phyloP scores from a whole-genome alignment of 2,329 filamentous ascomycete genomes.

The Magnaporthales sp. region DNA sequence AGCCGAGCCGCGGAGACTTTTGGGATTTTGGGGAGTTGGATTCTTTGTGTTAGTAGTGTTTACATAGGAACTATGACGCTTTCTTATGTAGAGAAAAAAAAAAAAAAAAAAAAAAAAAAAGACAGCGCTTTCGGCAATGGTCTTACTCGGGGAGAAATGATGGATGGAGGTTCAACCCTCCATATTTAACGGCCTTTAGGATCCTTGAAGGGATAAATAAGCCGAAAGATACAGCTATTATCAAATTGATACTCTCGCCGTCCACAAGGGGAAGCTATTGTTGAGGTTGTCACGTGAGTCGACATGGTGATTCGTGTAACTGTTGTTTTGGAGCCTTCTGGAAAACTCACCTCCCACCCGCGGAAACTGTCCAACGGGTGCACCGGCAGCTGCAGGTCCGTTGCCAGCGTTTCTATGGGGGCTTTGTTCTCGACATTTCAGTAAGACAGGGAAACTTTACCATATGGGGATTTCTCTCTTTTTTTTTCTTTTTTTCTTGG shows the following conservation, averaged over 20 bases:
- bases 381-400: slow-evolving; percentile 53
- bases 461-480: background rate
- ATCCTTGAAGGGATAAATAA: slow-evolving; percentile 76
- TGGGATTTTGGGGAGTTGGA: background rate
- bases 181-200: slow-evolving; percentile 62
- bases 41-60: background rate
- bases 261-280: background rate
- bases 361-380: slow-evolving; percentile 78
- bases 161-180: slow-evolving; percentile 88
- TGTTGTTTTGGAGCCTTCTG: background rate
- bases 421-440: slow-evolving; percentile 19
- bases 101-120: background rate
- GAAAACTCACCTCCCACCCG: slow-evolving; percentile 58
- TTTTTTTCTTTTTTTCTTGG: background rate
- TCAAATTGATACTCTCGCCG: slow-evolving; percentile 52
- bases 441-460: background rate
- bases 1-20: slow-evolving; percentile 71
- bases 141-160: slow-evolving; percentile 76
- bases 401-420: slow-evolving; percentile 61
- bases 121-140: background rate
- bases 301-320: background rate
- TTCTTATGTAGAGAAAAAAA: background rate
- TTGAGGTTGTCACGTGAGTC: background rate
- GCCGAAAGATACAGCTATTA: slow-evolving; percentile 92
- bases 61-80: too few relatives aligned